phyloP scores from a whole-genome alignment of 371 early-diverging fungal species.

The Mucor lusitanicus region DNA sequence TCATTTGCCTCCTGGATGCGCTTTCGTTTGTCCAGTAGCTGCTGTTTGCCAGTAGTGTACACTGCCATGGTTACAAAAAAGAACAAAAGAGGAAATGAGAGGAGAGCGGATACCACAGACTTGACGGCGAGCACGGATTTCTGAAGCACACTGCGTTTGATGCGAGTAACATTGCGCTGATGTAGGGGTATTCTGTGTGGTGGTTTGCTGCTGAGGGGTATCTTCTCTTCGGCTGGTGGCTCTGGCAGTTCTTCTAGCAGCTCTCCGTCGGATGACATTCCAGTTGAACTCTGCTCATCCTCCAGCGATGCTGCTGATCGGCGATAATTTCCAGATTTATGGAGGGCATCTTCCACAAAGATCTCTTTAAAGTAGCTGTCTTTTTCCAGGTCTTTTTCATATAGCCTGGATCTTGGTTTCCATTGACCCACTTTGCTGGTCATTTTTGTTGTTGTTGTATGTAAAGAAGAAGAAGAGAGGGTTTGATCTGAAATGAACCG shows the following conservation, averaged over 20 bases:
- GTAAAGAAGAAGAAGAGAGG: background rate
- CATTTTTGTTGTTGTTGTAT: background rate
- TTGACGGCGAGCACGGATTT: background rate
- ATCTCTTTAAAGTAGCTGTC: background rate
- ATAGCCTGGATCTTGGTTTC: background rate
- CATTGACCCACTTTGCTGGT: background rate
- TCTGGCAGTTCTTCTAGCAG: background rate
- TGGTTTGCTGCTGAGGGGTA: too few relatives aligned
- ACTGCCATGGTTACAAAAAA: constrained; percentile 7
- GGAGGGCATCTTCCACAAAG: background rate
- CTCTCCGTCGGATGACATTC: background rate
- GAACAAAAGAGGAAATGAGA: constrained; percentile 18
- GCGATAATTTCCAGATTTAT: background rate
- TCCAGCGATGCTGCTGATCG: background rate
- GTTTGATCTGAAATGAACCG: background rate
- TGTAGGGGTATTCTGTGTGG: background rate
- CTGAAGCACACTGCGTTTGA: background rate
- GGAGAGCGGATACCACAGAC: background rate
- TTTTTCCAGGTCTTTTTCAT: background rate
- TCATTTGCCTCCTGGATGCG: constrained; percentile 13
- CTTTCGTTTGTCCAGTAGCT: constrained; percentile 9
- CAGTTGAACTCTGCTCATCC: background rate
- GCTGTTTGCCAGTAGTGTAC: constrained; percentile 5
- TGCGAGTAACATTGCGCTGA: background rate
- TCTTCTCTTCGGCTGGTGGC: background rate